Percentiles rank a stretch among this genome's conserved stretches.
Conservation (phyloP, 164 flowering plant genomes). For the Annona cherimola region DNA sequence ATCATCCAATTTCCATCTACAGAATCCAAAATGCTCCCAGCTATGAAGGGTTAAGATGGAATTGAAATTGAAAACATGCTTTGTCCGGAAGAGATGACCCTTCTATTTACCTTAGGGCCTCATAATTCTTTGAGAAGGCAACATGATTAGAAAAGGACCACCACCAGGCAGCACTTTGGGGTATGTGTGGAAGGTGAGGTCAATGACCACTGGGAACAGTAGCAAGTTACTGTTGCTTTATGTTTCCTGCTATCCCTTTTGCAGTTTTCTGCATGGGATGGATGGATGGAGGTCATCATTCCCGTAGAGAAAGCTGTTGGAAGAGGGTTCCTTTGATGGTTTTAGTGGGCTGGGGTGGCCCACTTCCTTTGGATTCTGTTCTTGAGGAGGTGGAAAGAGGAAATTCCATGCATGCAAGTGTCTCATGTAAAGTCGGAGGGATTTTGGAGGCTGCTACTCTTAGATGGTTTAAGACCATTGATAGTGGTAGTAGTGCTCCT, state of each 20-base stretch:
- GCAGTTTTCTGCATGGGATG: neutral
- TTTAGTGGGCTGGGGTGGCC: neutral
- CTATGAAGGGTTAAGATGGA: neutral
- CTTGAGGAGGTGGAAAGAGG: neutral
- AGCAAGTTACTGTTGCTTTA: neutral
- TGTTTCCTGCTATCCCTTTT: neutral
- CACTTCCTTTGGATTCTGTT: neutral
- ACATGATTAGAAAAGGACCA: slow-evolving; percentile 8
- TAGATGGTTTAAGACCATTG: too few relatives aligned
- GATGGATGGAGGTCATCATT: neutral
- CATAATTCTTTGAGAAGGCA: neutral
- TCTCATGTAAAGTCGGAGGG: neutral
- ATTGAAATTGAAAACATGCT: neutral
- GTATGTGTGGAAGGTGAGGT: slow-evolving; percentile 9
- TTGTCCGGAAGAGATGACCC: neutral
- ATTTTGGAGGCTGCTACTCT: too few relatives aligned
- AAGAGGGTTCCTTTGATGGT: neutral
- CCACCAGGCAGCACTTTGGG: neutral
- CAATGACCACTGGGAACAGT: slow-evolving; percentile 5
- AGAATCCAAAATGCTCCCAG: neutral
- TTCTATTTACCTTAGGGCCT: neutral
- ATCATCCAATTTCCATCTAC: too few relatives aligned
- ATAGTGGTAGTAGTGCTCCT: too few relatives aligned
- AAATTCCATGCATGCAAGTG: neutral
- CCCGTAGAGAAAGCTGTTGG: neutral